Conservation (phyloP, 192 early-diverging fungal genomes). For the Mortierella antarctica region DNA sequence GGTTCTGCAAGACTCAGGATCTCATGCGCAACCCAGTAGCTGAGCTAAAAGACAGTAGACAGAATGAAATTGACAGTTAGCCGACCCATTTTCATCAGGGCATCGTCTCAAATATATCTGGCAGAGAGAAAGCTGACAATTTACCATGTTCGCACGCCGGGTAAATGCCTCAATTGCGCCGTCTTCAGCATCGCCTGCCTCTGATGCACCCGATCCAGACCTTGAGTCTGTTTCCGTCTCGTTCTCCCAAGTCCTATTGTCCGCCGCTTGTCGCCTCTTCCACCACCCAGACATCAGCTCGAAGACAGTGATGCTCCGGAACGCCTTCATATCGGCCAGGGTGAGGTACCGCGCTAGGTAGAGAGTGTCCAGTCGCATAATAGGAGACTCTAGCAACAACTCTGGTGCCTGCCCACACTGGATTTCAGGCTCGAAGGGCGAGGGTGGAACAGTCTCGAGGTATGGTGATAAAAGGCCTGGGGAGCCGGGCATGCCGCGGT, state of each 20-base stretch:
- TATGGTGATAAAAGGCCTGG: neutral
- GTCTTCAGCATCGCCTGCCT: conserved; percentile 16
- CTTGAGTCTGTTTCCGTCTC: neutral
- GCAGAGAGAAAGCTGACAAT: neutral
- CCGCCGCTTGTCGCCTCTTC: conserved; percentile 40
- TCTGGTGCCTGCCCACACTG: conserved; percentile 37
- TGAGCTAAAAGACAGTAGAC: conserved; percentile 28
- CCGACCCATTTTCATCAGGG: neutral
- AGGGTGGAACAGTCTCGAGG: neutral
- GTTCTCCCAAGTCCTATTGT: conserved; percentile 8
- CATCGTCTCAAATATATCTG: neutral
- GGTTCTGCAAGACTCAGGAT: conserved; percentile 54
- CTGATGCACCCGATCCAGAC: conserved; percentile 1
- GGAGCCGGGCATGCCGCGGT: neutral
- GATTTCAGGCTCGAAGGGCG: neutral
- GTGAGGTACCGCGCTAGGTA: conserved; percentile 65
- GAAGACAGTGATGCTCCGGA: conserved; percentile 52
- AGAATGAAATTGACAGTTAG: neutral
- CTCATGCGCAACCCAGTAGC: conserved; percentile 71
- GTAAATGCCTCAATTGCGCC: conserved; percentile 66
- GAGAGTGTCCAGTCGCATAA: conserved; percentile 55
- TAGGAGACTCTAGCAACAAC: conserved; percentile 28
- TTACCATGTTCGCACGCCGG: conserved; percentile 65
- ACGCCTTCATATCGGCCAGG: conserved; percentile 53
- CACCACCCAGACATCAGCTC: conserved; percentile 54